phyloP scores from a whole-genome alignment of 192 early-diverging fungal species.

The Coemansia sp. region DNA sequence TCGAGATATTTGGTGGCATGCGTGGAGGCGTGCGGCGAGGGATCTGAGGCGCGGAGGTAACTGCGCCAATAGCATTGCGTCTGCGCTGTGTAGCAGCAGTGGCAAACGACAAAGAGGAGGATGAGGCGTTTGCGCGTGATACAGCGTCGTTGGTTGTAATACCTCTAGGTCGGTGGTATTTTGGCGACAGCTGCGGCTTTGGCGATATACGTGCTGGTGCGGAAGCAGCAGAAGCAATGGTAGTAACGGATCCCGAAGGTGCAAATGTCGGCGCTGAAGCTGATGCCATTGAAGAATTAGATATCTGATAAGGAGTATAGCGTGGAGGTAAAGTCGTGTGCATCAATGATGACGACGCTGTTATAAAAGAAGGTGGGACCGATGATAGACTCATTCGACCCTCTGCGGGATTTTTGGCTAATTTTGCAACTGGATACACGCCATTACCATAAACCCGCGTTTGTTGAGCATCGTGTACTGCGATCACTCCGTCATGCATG shows the following conservation, averaged over 20 bases:
- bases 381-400: conserved; percentile 1
- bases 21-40: conserved; percentile 11
- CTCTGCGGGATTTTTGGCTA: conserved; percentile 24
- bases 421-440: conserved; percentile 41
- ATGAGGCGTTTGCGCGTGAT: conserved; percentile 22
- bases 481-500: conserved; percentile 9
- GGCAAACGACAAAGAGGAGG: conserved; percentile 1
- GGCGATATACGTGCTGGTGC: conserved; percentile 13
- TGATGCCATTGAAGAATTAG: conserved; percentile 14
- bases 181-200: conserved; percentile 7
- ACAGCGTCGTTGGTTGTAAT: conserved; percentile 2
- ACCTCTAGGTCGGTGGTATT: conserved; percentile 9
- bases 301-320: conserved; percentile 49
- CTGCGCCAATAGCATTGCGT: conserved; percentile 2
- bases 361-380: conserved; percentile 19
- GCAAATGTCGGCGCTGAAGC: not conserved
- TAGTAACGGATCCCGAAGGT: not conserved
- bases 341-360: conserved; percentile 43
- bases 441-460: conserved; percentile 20
- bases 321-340: conserved; percentile 44
- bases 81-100: conserved; percentile 10
- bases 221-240: conserved; percentile 1
- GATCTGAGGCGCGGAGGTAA: conserved; percentile 12
- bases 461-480: conserved; percentile 15
- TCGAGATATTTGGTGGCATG: not conserved